A percentile compares a stretch with the other conserved stretches of the same genome.
Evolutionary conservation across 2,329 filamentous ascomycete genomes (phyloP).

Genomic region (Fusarium nematophilum): DNA sequence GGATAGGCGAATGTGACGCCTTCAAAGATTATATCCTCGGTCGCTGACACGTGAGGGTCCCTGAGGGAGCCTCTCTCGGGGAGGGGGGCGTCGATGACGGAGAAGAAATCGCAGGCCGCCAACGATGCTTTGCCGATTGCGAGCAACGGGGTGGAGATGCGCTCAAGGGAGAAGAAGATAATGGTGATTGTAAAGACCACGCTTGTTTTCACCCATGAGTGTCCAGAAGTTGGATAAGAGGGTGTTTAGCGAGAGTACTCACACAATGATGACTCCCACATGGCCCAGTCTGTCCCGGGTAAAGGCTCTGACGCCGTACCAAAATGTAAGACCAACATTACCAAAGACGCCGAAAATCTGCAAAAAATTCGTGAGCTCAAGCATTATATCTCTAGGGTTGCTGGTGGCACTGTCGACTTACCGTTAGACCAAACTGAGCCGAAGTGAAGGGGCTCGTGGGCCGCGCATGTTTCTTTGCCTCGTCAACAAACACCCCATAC

Average conservation of each 20-base stretch:
- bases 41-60: too few relatives aligned
- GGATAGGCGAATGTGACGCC: constrained; percentile 75
- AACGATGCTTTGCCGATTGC: constrained; percentile 47
- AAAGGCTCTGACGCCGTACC: too few relatives aligned
- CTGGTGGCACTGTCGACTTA: not conserved
- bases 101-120: constrained; percentile 46
- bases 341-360: too few relatives aligned
- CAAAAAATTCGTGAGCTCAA: too few relatives aligned
- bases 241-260: too few relatives aligned
- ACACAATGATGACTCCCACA: too few relatives aligned
- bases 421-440: constrained; percentile 39
- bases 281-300: too few relatives aligned
- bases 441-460: constrained; percentile 38
- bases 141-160: constrained; percentile 54
- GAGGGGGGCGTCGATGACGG: constrained; percentile 44
- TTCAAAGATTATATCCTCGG: constrained; percentile 45
- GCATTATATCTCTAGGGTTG: too few relatives aligned
- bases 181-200: constrained; percentile 54
- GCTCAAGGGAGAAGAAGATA: constrained; percentile 48
- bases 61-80: constrained; percentile 35
- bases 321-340: too few relatives aligned
- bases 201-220: too few relatives aligned
- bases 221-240: too few relatives aligned
- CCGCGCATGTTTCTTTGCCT: constrained; percentile 48
- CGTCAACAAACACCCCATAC: constrained; percentile 51